phyloP scores from a whole-genome alignment of 129 eudicot genomes.

The Helianthus annuus region HanXRQr2.0-SUNRISE NC_035435.2:52052248-52052747 shows the following conservation, averaged over 20 bases:
- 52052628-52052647: constrained; percentile 21
- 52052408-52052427: too few relatives aligned
- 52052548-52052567: constrained; percentile 8
- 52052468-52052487: constrained; percentile 20
- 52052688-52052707: constrained; percentile 24
- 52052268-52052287: constrained; percentile 18
- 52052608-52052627: constrained; percentile 10
- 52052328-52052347: constrained; percentile 31
- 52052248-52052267: constrained; percentile 22
- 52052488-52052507: constrained; percentile 34
- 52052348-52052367: constrained; percentile 15
- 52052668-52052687: constrained; percentile 25
- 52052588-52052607: constrained; percentile 32
- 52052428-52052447: constrained; percentile 11
- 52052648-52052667: constrained; percentile 27
- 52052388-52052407: too few relatives aligned
- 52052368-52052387: constrained; percentile 20
- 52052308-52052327: constrained; percentile 18
- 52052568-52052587: constrained; percentile 28
- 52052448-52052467: constrained; percentile 32
- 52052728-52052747: background rate
- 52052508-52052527: constrained; percentile 32
- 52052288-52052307: constrained; percentile 33
- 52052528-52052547: constrained; percentile 12
- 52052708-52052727: constrained; percentile 25